Conservation (phyloP, 2,329 filamentous ascomycete species). For the Tolypocladium tundrense region DNA sequence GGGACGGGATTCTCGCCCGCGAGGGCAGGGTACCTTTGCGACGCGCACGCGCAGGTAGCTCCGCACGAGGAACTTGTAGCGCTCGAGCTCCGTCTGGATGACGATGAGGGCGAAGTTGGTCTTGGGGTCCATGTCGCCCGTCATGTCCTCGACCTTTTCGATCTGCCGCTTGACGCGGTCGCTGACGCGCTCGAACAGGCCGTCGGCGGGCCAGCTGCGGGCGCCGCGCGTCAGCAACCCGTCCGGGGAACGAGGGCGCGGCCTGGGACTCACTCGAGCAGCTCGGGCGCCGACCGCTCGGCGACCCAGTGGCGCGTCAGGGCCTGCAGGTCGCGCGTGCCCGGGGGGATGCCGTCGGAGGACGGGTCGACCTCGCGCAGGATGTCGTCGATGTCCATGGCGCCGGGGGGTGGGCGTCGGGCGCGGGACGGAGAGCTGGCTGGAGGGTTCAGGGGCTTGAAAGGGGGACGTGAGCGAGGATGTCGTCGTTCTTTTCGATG, state of each 20-base stretch:
- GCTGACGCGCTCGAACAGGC: constrained; percentile 74
- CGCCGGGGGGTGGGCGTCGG: not conserved
- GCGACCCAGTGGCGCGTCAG: constrained; percentile 89
- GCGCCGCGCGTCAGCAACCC: not conserved
- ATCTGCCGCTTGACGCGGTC: constrained; percentile 60
- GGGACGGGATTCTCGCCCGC: not conserved
- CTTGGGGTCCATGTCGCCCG: constrained; percentile 77
- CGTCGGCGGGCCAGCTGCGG: constrained; percentile 54
- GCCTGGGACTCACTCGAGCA: constrained; percentile 56
- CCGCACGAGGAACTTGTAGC: constrained; percentile 84
- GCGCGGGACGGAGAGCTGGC: not conserved
- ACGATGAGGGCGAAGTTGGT: constrained; percentile 91
- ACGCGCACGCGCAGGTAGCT: constrained; percentile 77
- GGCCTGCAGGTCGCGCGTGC: constrained; percentile 70
- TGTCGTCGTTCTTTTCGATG: not conserved
- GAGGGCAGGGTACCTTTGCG: constrained; percentile 52
- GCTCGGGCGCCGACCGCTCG: constrained; percentile 78
- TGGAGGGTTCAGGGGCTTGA: not conserved
- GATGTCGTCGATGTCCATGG: constrained; percentile 74
- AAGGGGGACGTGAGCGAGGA: not conserved
- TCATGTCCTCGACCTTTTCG: constrained; percentile 64
- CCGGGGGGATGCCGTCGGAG: constrained; percentile 41
- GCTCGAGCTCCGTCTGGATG: constrained; percentile 89
- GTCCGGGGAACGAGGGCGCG: not conserved
- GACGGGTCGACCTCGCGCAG: constrained; percentile 60